These are phyloP conservation scores for Ceriops decandra DNA, from an alignment of 345 rosid species.

Conservation along the genomic window DNA sequence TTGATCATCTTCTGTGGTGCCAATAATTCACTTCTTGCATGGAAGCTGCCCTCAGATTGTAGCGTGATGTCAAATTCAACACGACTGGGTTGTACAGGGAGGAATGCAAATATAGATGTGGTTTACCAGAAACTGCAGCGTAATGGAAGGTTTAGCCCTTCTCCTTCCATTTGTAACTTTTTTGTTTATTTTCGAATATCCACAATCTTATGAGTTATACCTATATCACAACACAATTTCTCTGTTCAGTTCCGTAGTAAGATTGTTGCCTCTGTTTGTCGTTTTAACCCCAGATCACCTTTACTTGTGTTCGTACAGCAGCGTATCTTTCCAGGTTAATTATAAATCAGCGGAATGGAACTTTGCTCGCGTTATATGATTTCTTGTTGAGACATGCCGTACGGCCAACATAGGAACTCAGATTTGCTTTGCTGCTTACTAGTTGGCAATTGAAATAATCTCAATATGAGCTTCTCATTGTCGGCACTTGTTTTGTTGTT, in stretches of 20 bases:
- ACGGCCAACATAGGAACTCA: too few relatives aligned
- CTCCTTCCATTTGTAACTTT: slow-evolving; percentile 12
- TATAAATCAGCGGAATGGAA: too few relatives aligned
- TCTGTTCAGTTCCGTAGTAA: slow-evolving; percentile 1
- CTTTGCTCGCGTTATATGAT: too few relatives aligned
- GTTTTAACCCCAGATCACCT: background rate
- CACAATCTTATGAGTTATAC: slow-evolving; percentile 18
- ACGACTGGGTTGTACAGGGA: slow-evolving; percentile 25
- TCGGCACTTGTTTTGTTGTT: too few relatives aligned
- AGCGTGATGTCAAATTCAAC: slow-evolving; percentile 26
- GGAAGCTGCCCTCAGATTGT: slow-evolving; percentile 42
- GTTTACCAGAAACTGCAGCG: slow-evolving; percentile 15
- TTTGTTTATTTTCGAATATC: slow-evolving; percentile 7
- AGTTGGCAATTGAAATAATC: too few relatives aligned
- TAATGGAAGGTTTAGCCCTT: slow-evolving; percentile 31
- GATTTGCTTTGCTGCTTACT: too few relatives aligned
- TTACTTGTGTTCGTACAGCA: too few relatives aligned
- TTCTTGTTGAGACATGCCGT: too few relatives aligned
- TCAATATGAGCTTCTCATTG: too few relatives aligned
- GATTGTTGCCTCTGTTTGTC: background rate
- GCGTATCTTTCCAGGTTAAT: too few relatives aligned
- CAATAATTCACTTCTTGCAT: slow-evolving; percentile 39
- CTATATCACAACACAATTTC: slow-evolving; percentile 17
- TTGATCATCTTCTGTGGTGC: slow-evolving; percentile 19
- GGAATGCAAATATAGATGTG: slow-evolving; percentile 32